Percentiles rank a stretch among this genome's conserved stretches.
These are phyloP conservation scores for Syncephalastrum monosporum DNA, from an alignment of 371 early-diverging fungal genomes.

Conservation along the genomic window DNA sequence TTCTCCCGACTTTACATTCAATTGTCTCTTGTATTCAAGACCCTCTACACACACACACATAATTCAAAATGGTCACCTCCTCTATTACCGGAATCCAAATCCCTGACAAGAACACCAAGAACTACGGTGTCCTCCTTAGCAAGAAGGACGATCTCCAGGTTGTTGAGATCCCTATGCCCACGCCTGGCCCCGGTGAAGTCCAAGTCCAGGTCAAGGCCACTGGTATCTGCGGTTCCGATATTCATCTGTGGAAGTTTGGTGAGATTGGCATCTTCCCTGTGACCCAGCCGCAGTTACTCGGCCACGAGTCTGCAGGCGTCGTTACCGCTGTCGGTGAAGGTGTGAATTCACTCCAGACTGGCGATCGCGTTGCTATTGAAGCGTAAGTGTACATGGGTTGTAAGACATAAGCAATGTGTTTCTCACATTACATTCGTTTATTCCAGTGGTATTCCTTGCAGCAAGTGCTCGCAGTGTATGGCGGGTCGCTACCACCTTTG, in stretches of 20 bases:
- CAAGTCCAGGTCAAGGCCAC: slow-evolving; percentile 47
- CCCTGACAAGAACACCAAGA: slow-evolving; percentile 21
- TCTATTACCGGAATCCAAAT: slow-evolving; percentile 4
- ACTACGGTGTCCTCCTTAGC: slow-evolving; percentile 37
- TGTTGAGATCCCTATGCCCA: slow-evolving; percentile 43
- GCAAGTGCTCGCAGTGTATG: slow-evolving; percentile 44
- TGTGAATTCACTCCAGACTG: slow-evolving; percentile 24
- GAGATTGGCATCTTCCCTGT: slow-evolving; percentile 49
- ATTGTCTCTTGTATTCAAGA: no score
- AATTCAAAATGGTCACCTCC: neutral
- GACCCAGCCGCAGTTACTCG: slow-evolving; percentile 36
- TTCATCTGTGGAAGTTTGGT: slow-evolving; percentile 47
- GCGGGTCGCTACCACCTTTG: slow-evolving; percentile 47
- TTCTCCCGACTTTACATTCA: no score
- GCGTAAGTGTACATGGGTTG: slow-evolving; percentile 34
- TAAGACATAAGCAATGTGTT: neutral
- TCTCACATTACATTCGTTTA: slow-evolving; percentile 1
- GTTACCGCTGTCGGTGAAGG: slow-evolving; percentile 41
- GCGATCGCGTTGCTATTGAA: slow-evolving; percentile 37
- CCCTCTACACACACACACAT: no score
- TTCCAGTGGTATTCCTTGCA: slow-evolving; percentile 46
- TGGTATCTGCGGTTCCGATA: slow-evolving; percentile 48
- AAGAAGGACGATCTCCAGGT: slow-evolving; percentile 40
- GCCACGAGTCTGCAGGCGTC: slow-evolving; percentile 49
- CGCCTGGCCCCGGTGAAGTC: slow-evolving; percentile 31